Percentiles rank a stretch among this genome's conserved stretches.
Evolutionary conservation across 192 early-diverging fungal genomes (phyloP).

Genomic region (Coemansia sp.): DNA sequence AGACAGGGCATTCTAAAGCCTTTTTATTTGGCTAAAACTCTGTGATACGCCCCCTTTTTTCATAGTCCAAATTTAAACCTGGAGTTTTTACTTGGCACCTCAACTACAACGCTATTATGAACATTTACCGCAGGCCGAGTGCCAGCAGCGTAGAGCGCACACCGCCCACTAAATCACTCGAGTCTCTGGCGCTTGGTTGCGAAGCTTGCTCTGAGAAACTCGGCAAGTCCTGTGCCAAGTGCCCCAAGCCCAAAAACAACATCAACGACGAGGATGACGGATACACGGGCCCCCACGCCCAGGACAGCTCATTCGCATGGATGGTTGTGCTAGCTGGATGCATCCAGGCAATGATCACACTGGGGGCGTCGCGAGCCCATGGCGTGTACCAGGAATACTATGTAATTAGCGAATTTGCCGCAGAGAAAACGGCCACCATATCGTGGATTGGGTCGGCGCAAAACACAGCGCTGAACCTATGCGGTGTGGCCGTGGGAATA

Average conservation of each 20-base stretch:
- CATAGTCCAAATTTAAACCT: not conserved
- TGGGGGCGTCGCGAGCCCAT: constrained; percentile 43
- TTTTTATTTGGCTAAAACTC: no score
- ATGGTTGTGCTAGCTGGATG: constrained; percentile 37
- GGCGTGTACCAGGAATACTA: constrained; percentile 54
- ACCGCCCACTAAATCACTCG: not conserved
- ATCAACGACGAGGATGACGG: not conserved
- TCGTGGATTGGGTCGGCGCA: constrained; percentile 53
- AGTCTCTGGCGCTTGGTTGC: not conserved
- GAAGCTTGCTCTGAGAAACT: not conserved
- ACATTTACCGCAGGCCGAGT: not conserved
- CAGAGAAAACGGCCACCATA: constrained; percentile 18
- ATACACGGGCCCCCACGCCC: not conserved
- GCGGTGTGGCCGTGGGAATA: constrained; percentile 42
- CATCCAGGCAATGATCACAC: constrained; percentile 41
- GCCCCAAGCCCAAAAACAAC: not conserved
- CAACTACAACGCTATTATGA: not conserved
- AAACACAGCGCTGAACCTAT: constrained; percentile 44
- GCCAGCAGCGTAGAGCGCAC: not conserved
- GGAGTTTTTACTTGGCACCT: constrained; percentile 2
- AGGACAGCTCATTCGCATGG: constrained; percentile 45
- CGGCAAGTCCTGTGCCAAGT: not conserved
- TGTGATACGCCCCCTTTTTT: not conserved
- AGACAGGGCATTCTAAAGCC: no score
- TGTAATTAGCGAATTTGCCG: constrained; percentile 28